Conservation (phyloP, 768 basidiomycete genomes). For the Favolaschia claudopus region DNA sequence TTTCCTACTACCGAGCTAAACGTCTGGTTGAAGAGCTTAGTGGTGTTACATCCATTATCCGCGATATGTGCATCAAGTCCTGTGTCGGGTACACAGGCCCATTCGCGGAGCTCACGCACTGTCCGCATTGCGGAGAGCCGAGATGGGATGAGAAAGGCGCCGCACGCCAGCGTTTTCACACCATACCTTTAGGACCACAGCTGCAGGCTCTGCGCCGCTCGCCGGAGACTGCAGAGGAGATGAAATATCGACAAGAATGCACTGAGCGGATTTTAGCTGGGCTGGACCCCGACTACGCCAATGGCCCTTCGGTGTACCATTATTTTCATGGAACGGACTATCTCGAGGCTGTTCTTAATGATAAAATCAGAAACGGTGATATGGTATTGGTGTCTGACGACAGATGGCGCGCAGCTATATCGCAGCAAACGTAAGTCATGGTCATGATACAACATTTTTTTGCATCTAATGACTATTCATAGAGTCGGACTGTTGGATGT, state of each 20-base stretch:
- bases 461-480: background rate
- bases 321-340: constrained; percentile 39
- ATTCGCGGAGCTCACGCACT: constrained; percentile 16
- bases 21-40: constrained; percentile 34
- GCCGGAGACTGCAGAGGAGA: constrained; percentile 1
- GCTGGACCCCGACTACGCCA: too few species aligned
- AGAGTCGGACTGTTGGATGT: constrained; percentile 15
- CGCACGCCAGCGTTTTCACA: too few species aligned
- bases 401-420: constrained; percentile 37
- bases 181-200: constrained; percentile 2
- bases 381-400: constrained; percentile 27
- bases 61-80: constrained; percentile 52
- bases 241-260: constrained; percentile 28
- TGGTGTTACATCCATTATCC: constrained; percentile 40
- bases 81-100: constrained; percentile 36
- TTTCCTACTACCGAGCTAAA: constrained; percentile 38
- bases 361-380: constrained; percentile 31
- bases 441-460: background rate
- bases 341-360: constrained; percentile 28
- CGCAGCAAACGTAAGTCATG: constrained; percentile 20
- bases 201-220: too few species aligned
- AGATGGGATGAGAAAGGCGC: constrained; percentile 38
- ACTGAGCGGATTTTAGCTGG: too few species aligned
- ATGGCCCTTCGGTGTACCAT: constrained; percentile 29
- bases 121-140: constrained; percentile 33